Conservation (phyloP, 2,329 filamentous ascomycete genomes). For the Alternaria postmessia region DNA sequence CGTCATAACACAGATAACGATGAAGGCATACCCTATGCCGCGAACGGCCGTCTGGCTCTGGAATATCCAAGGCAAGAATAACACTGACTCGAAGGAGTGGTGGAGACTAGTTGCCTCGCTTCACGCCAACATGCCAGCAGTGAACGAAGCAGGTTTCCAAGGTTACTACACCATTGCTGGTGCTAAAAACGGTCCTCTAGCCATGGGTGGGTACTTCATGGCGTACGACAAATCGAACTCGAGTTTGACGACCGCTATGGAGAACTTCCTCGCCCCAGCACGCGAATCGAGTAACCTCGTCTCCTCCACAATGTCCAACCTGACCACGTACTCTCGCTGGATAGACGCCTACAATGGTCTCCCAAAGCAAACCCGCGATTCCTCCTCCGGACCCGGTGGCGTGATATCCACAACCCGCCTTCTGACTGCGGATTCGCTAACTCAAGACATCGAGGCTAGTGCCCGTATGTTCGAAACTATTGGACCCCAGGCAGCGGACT, state of each 20-base stretch:
- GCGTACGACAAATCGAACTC: not conserved
- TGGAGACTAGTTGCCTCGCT: not conserved
- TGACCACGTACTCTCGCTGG: not conserved
- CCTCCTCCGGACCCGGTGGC: not conserved
- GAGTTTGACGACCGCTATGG: not conserved
- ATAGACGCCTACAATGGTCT: not conserved
- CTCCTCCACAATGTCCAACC: not conserved
- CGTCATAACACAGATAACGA: not conserved
- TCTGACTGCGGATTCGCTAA: too few species aligned
- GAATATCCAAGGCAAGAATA: not conserved
- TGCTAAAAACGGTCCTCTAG: not conserved
- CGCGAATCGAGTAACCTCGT: not conserved
- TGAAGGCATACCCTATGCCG: not conserved
- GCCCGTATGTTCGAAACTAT: too few species aligned
- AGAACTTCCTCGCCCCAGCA: not conserved
- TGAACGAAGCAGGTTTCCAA: not conserved
- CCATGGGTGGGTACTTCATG: not conserved
- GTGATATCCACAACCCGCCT: not conserved
- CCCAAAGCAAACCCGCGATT: not conserved
- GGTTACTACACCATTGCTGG: not conserved
- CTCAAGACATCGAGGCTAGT: too few species aligned
- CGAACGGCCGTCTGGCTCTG: not conserved
- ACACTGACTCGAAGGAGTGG: too few species aligned
- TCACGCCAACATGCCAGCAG: not conserved
- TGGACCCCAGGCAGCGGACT: too few species aligned